Percentiles rank a stretch among this genome's conserved stretches.
These are phyloP conservation scores for Aspergillus mulundensis DNA, from an alignment of 495 filamentous ascomycete genomes.

Conservation along the genomic window DNA sequence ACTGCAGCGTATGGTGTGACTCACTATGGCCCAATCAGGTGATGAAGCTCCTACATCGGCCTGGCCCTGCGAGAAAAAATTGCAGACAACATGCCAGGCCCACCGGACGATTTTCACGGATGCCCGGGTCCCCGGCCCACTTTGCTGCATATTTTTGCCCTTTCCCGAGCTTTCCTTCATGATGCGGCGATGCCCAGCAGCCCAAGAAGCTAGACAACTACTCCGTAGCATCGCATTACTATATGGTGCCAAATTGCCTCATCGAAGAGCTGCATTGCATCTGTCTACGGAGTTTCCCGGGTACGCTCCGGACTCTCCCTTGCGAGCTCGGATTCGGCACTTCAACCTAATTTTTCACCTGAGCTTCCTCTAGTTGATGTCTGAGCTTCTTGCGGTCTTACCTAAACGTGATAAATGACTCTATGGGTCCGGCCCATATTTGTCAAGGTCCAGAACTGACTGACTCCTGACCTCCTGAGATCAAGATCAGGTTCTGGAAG, in stretches of 20 bases:
- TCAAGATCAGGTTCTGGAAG: not conserved
- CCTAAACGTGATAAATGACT: not conserved
- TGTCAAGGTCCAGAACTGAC: not conserved
- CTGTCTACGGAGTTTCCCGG: conserved; percentile 9
- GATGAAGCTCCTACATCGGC: conserved; percentile 8
- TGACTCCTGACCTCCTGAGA: not conserved
- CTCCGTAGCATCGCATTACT: not conserved
- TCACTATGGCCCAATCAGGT: conserved; percentile 22
- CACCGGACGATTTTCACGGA: not conserved
- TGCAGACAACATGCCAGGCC: not conserved
- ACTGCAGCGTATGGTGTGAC: conserved; percentile 25
- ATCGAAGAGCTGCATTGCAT: conserved; percentile 16
- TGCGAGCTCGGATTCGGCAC: not conserved
- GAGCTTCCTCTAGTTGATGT: not conserved
- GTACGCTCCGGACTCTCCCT: conserved; percentile 4
- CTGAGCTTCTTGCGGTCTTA: not conserved
- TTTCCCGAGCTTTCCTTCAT: not conserved
- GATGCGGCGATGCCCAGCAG: not conserved
- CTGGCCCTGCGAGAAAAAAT: conserved; percentile 1
- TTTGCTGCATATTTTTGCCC: not conserved
- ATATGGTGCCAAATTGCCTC: conserved; percentile 24
- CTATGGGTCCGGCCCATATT: not conserved
- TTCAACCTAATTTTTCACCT: not conserved
- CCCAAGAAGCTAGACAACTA: not conserved
- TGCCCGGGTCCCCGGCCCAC: not conserved